Evolutionary conservation across 306 rosid species (phyloP), one percentile per base, ranked within the genome.

Genomic region (Trifolium dubium): DNA sequence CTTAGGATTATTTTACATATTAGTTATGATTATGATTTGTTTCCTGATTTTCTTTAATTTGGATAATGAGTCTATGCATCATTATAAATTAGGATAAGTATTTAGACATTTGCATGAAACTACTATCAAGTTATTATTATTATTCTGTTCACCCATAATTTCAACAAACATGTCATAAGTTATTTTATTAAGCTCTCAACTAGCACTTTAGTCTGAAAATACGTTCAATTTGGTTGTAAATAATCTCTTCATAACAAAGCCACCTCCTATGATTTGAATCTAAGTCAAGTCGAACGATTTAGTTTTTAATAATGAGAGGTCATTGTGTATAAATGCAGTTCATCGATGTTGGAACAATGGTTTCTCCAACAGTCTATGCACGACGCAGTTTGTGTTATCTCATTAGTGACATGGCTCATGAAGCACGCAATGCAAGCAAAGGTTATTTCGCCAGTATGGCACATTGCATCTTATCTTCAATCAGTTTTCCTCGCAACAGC

Each of bases 401-500:
- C 60, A 89, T 89, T 13, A 85, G 70, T n/a, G 90, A 84, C 83
- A 84, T 84, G 90, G 82, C 87, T 75, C 90, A 81, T 46, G 88
- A 91, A 63, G 90, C 92, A 3, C 79, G 97, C 92, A 69, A 87
- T 87, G 92, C 92, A 91, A 80, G 89, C 86, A 5, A 89, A 89
- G 71, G 76, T 89, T 8, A 11, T 91, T 51, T 91, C 92, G 10
- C 97, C 90, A 0, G 76, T 87, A 34, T 89, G 95, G 94, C 89
- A 89, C 68, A 82, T 91, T 77, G 97, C 97, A 72, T 89, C 87
- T n/a, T 89, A 89, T 86, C 94, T 91, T 64, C 94, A 91, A 80
- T 85, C 90, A 46, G 94, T 81, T 50, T 81, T 89, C 41, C 88
- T 91, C 31, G 61, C 85, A 23, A 72, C 79, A 44, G 82, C 83